Base-by-base conservation (phyloP, 371 early-diverging fungal genomes). In the Lichtheimia ramosa region DNA sequence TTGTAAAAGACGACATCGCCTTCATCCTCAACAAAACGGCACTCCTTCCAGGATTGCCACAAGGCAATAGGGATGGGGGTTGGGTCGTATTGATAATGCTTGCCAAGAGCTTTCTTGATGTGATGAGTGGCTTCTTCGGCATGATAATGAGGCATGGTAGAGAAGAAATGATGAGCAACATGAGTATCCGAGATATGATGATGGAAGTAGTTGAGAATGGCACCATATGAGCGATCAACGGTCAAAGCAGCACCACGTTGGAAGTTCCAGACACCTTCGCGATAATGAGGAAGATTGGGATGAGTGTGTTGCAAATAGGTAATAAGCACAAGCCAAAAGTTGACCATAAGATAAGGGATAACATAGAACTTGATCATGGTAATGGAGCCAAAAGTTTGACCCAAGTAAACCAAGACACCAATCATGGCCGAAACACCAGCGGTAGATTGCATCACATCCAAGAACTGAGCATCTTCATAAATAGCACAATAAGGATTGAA, bases 101-200 rank as follows among this genome's bases (percentile, higher is more conserved):
- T 79, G 39, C 93, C 93, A 27, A 95, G 73, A 48, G 82, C 77
- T 71, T 85, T 80, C 75, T 88, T 86, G 55, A 93, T 67, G 49
- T 86, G 84, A 48, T 65, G 64, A 14, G 95, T 95, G 5, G 95
- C 95, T 73, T 92, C 90, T 54, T 81, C 75, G 14, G 94, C 90
- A 59, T 95, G 83, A 80, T 95, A 95, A 77, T 92, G 92, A 5
- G 95, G 95, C 92, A 95, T 93, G 49, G 83, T 87, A 24, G 90
- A 89, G 82, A 93, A 95, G 62, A 92, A 71, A 70, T 95, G 95
- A 69, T 95, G 95, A 15, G 88, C 92, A 27, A 94, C 92, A 64
- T 92, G 93, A 7, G 91, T 86, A 70, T 92, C 91, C 48, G 83
- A 77, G 63, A 92, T 92, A 64, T 88, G 88, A 71, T 94, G 94